Evolutionary conservation across 176 grass and related monocot genomes (phyloP).

Genomic region (Oryza officinalis): DNA sequence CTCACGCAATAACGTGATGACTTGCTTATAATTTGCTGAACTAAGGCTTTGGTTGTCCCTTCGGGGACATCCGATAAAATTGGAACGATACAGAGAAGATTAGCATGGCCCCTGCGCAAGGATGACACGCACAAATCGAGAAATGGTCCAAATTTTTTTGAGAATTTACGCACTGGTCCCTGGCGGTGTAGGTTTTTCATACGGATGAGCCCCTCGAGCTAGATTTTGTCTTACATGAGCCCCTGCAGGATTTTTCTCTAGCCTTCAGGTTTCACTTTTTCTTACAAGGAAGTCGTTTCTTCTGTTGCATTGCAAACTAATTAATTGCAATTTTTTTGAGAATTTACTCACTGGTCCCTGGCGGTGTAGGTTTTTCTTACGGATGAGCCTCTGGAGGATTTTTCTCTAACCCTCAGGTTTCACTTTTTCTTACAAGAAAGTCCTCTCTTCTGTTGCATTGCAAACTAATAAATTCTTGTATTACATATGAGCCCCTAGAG

Average conservation of each 20-base stretch:
- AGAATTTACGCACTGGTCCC: not conserved
- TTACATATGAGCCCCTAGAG: not conserved
- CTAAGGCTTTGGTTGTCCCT: fast-evolving
- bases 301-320: too few species aligned
- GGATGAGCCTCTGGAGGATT: not conserved
- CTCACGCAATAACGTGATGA: fast-evolving
- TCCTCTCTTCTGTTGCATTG: too few species aligned
- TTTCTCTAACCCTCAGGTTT: too few species aligned
- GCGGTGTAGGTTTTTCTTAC: not conserved
- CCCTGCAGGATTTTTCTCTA: too few species aligned
- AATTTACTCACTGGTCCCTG: not conserved
- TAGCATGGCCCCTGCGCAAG: constrained; percentile 15
- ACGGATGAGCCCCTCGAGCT: not conserved
- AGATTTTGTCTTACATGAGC: not conserved
- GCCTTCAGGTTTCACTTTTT: too few species aligned
- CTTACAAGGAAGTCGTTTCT: too few species aligned
- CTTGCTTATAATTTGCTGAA: not conserved
- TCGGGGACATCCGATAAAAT: constrained; percentile 14
- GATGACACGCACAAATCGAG: constrained; percentile 24
- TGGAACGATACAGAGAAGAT: constrained; percentile 15
- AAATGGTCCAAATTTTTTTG: constrained; percentile 19
- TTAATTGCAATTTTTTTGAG: too few species aligned
- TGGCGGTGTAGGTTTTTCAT: too few species aligned
- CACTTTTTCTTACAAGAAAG: too few species aligned
- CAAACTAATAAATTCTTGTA: too few species aligned